A percentile compares a stretch with the other conserved stretches of the same genome.
These are phyloP conservation scores for Flaveria sonorensis DNA, from an alignment of 129 eudicot genomes.

Conservation along the genomic window DNA sequence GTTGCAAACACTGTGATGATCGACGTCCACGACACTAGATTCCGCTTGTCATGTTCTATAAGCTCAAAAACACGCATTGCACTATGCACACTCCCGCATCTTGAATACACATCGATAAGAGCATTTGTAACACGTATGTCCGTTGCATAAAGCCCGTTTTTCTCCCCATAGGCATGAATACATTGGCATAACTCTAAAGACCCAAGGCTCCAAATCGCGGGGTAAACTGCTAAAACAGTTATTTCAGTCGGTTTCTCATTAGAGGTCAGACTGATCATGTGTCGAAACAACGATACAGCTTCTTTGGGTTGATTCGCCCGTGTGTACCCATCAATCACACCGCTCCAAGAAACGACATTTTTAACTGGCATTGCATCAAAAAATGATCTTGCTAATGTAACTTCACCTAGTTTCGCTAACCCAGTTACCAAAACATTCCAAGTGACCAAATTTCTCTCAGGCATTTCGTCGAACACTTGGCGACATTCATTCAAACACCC, in stretches of 20 bases:
- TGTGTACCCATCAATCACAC: conserved; percentile 54
- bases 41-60: conserved; percentile 31
- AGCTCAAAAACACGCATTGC: conserved; percentile 47
- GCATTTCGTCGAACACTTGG: conserved; percentile 49
- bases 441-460: conserved; percentile 44
- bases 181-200: conserved; percentile 47
- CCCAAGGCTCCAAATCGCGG: conserved; percentile 46
- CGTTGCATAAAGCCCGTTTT: conserved; percentile 33
- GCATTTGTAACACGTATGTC: conserved; percentile 41
- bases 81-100: conserved; percentile 47
- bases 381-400: conserved; percentile 32
- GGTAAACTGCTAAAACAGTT: conserved; percentile 44
- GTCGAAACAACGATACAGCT: conserved; percentile 37
- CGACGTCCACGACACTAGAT: conserved; percentile 58
- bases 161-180: conserved; percentile 46
- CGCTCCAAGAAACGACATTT: conserved; percentile 55
- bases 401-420: conserved; percentile 38
- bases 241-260: conserved; percentile 38
- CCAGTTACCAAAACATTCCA: conserved; percentile 52
- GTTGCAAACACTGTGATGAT: conserved; percentile 54
- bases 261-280: conserved; percentile 24
- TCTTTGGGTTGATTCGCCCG: conserved; percentile 36
- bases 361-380: conserved; percentile 41
- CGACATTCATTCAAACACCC: conserved; percentile 30
- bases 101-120: conserved; percentile 62